These are phyloP conservation scores for Ampelomyces quisqualis DNA, from an alignment of 2,329 filamentous ascomycete species.

Conservation along the genomic window DNA sequence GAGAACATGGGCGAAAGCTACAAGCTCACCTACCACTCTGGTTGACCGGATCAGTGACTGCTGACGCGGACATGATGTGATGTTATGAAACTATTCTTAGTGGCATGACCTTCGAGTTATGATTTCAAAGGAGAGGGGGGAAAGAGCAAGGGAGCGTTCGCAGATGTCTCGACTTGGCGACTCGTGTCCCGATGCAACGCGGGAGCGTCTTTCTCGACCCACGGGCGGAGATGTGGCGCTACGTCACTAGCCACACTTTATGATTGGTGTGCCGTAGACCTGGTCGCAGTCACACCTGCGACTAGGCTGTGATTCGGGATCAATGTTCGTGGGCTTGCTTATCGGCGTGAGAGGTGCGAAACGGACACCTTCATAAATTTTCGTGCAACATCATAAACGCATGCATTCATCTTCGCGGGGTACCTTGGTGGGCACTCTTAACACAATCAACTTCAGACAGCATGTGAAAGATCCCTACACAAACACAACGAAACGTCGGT, in stretches of 20 bases:
- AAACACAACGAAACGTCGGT: slow-evolving; percentile 6
- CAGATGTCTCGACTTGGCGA: slow-evolving; percentile 38
- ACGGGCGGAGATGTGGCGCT: slow-evolving; percentile 19
- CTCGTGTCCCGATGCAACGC: slow-evolving; percentile 40
- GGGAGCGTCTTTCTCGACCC: slow-evolving; percentile 32
- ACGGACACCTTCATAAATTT: background rate
- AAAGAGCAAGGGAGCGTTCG: slow-evolving; percentile 25
- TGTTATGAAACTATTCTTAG: slow-evolving; percentile 6
- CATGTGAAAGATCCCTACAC: background rate
- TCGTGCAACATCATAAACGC: slow-evolving; percentile 5
- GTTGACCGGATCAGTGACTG: slow-evolving; percentile 32
- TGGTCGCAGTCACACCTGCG: background rate
- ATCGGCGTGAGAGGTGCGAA: background rate
- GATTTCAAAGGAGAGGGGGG: slow-evolving; percentile 6
- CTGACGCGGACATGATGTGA: slow-evolving; percentile 33
- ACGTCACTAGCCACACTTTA: slow-evolving; percentile 28
- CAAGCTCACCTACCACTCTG: slow-evolving; percentile 40
- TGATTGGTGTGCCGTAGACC: background rate
- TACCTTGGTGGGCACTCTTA: slow-evolving; percentile 2
- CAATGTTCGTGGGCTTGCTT: background rate
- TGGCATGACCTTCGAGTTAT: background rate
- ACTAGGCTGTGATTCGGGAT: background rate
- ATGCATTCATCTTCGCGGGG: slow-evolving; percentile 7
- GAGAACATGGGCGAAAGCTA: slow-evolving; percentile 18
- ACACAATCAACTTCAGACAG: background rate